These are phyloP conservation scores for Sporisorium scitamineum DNA, from an alignment of 1,284 basidiomycete species.

Conservation along the genomic window DNA sequence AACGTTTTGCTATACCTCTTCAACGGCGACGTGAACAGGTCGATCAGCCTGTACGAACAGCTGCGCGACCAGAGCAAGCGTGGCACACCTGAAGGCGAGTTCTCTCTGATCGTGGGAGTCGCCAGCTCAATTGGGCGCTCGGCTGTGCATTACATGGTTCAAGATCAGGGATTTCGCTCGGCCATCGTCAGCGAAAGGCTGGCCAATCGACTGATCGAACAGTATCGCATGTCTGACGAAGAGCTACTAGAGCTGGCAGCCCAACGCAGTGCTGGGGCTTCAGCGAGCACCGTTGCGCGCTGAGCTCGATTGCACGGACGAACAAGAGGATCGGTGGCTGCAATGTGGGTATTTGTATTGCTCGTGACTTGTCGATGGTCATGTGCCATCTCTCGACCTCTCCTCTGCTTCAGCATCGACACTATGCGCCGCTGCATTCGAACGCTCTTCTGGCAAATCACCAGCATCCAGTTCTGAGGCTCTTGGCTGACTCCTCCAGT, in stretches of 20 bases:
- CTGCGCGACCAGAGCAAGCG: background rate
- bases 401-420: background rate
- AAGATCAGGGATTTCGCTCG: background rate
- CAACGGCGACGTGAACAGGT: background rate
- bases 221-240: background rate
- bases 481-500: slow-evolving; percentile 37
- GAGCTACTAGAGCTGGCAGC: background rate
- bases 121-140: background rate
- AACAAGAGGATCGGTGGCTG: background rate
- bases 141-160: background rate
- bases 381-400: background rate
- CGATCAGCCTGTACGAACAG: background rate
- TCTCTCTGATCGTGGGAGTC: background rate
- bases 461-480: background rate
- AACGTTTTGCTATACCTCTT: background rate
- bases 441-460: background rate
- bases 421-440: background rate
- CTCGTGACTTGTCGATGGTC: background rate
- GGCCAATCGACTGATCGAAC: background rate
- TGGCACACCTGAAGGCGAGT: background rate
- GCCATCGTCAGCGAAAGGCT: background rate
- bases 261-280: background rate
- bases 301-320: background rate
- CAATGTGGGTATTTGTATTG: slow-evolving; percentile 6
- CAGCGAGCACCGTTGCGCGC: background rate